Percentiles rank a stretch among this genome's conserved stretches.
Conservation (phyloP, 1,284 basidiomycete genomes). For the Ustilago curta region DNA sequence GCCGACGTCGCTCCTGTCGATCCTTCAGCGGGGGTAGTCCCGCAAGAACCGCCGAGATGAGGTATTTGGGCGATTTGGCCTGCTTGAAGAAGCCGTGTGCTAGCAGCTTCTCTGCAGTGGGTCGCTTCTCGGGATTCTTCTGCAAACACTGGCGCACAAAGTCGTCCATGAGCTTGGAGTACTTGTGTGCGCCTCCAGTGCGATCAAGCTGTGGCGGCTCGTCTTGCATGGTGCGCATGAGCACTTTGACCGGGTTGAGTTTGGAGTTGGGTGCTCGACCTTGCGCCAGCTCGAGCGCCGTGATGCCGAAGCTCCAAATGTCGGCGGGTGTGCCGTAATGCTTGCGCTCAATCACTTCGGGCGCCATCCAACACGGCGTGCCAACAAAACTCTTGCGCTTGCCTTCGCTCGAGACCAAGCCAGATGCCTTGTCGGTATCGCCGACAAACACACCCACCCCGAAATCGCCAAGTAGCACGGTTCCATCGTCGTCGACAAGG, state of each 20-base stretch:
- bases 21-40: conserved; percentile 59
- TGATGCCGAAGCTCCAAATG: conserved; percentile 92
- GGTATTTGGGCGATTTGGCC: conserved; percentile 79
- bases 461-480: conserved; percentile 86
- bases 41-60: conserved; percentile 79
- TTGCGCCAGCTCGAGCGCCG: conserved; percentile 82
- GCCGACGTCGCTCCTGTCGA: conserved; percentile 54
- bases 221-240: conserved; percentile 75
- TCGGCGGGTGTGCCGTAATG: conserved; percentile 84
- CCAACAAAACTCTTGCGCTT: conserved; percentile 86
- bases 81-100: conserved; percentile 82
- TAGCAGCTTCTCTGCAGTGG: conserved; percentile 81
- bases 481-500: conserved; percentile 75
- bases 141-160: conserved; percentile 82
- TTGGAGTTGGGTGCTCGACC: conserved; percentile 84
- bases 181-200: conserved; percentile 79
- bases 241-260: conserved; percentile 79
- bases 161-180: conserved; percentile 83
- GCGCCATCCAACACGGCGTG: conserved; percentile 94
- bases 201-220: conserved; percentile 77
- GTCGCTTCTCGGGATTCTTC: conserved; percentile 83
- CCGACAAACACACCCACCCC: conserved; percentile 84
- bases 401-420: conserved; percentile 68
- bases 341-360: conserved; percentile 84
- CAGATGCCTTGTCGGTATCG: conserved; percentile 69